Base-by-base conservation (phyloP, 2,329 filamentous ascomycete genomes). In the Pseudogymnoascus sp. region DNA sequence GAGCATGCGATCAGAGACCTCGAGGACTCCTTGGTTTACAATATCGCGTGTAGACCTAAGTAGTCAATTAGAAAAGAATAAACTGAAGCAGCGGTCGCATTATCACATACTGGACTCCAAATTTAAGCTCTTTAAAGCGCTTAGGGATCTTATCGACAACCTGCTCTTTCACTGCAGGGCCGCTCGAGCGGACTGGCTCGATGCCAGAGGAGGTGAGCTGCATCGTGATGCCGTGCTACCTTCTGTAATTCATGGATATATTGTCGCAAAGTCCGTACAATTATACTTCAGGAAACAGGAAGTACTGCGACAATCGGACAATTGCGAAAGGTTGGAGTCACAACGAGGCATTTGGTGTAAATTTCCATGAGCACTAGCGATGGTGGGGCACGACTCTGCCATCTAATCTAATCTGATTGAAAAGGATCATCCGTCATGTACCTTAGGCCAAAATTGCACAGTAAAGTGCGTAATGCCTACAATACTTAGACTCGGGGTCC, bases 1-100 rank as follows among this genome's bases (percentile, higher is more conserved):
- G 64, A 97, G 86, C 73, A 92, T 87, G 69, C 91, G 86, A 73
- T 97, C 90, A n/a, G 90, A 95, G 62, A 99, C 88, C 75, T 97
- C 91, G 66, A 97, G 83, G 62, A 97, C 91, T 65, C 89, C 91
- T 75, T 99, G 94, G 71, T 93, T 95, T 67, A 96, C 89, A 67
- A 97, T 96, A 71, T 97, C 91, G 72, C 96, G 89, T 69, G 90
- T 91, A 25, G 92, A 96, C 70, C 89, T 91, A 65, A 16, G 14
- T 61, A 60, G 2, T 14, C 30, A 58, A 32, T 38, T 25, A 34
- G 34, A 43, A 14, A 30, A 57, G 32, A 34, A 18, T 61, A 70
- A 82, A 68, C 77, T 91, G 20, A 38, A 2, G 12, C 30, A 6
- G 11, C 28, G 25, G 37, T 58, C 20, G 16, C 34, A 50, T 35